Evolutionary conservation across 2,329 filamentous ascomycete genomes (phyloP), one percentile per base, ranked within the genome.

Genomic region (Magnaporthiopsis incrustans): DNA sequence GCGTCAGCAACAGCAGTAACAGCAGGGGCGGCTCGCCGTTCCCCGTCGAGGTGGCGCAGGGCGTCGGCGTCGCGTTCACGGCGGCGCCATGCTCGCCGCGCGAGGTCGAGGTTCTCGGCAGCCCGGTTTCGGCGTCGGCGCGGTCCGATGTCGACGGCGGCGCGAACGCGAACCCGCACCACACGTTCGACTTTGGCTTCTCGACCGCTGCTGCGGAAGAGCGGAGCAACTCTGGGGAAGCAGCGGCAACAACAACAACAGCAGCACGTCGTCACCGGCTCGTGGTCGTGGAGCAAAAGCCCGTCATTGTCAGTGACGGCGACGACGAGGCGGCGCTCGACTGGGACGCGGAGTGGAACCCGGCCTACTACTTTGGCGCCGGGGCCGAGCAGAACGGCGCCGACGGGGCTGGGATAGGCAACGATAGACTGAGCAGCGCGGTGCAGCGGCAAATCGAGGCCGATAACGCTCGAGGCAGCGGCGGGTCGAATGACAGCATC

Each of bases 271-370:
- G 44, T 7, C 44, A n/a, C 44, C 44, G 44, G 22, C 44, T 53
- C 8, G 18, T n/a, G 18, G 44, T 53, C 18, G 44, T n/a, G 44
- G 44, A 53, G 44, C 44, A 53, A 22, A 53, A 11, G 22, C 44
- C 44, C 22, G 44, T 53, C 8, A 5, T n/a, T 4, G 18, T 53
- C 18, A 53, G 15, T 12, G 57, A 61, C 6, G 60, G 59, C 6
- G 60, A 25, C 12, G 22, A 22, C 56, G 59, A 5, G 30, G 57
- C 15, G 44, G 60, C 18, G 11, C 32, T 32, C 10, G 63, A 65
- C 62, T 65, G 65, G 57, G 61, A 56, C 59, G 65, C 66, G 66
- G 64, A 66, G 14, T 66, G 65, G 57, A 64, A 63, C 50, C 44
- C 44, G 22, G 44, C 33, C 1, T 68, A 68, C 63, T 68, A 68